Percentiles rank a stretch among this genome's conserved stretches.
Conservation (phyloP, 495 filamentous ascomycete genomes). For the Talaromyces stipitatus region DNA sequence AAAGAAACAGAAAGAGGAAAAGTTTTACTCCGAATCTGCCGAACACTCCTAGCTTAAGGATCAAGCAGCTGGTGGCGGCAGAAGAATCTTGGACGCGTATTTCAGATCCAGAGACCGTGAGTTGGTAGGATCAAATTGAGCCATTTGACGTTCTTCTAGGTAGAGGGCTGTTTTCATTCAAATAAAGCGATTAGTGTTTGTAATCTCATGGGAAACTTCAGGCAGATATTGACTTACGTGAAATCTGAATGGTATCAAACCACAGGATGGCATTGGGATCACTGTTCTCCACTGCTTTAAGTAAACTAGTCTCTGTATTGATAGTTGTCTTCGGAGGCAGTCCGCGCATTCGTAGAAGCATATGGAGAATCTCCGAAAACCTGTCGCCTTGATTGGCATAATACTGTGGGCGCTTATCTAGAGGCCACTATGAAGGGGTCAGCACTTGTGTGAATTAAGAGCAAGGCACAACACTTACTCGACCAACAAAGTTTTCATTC, state of each 20-base stretch:
- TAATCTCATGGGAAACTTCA: not conserved
- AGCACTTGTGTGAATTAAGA: not conserved
- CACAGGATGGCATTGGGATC: conserved; percentile 47
- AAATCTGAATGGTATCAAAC: conserved; percentile 53
- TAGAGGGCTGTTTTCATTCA: conserved; percentile 20
- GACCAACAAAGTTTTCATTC: conserved; percentile 42
- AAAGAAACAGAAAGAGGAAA: not conserved
- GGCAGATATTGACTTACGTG: conserved; percentile 38
- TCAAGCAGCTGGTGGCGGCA: conserved; percentile 18
- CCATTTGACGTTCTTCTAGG: conserved; percentile 37
- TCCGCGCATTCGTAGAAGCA: conserved; percentile 67
- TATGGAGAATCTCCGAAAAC: conserved; percentile 63
- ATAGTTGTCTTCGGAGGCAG: conserved; percentile 54
- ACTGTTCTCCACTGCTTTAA: conserved; percentile 45
- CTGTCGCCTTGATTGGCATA: conserved; percentile 65
- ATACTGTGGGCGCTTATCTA: conserved; percentile 56
- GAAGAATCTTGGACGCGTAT: conserved; percentile 55
- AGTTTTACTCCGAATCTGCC: not conserved
- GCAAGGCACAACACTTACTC: conserved; percentile 17
- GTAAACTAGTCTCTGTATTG: conserved; percentile 42
- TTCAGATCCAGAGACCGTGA: conserved; percentile 60
- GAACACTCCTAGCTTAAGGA: not conserved
- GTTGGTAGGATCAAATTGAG: conserved; percentile 53
- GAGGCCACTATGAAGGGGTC: conserved; percentile 48
- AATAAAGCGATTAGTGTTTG: too few relatives aligned